Evolutionary conservation across 441 rosid genomes (phyloP).

Genomic region (Pelargonium cotyledonis): DNA sequence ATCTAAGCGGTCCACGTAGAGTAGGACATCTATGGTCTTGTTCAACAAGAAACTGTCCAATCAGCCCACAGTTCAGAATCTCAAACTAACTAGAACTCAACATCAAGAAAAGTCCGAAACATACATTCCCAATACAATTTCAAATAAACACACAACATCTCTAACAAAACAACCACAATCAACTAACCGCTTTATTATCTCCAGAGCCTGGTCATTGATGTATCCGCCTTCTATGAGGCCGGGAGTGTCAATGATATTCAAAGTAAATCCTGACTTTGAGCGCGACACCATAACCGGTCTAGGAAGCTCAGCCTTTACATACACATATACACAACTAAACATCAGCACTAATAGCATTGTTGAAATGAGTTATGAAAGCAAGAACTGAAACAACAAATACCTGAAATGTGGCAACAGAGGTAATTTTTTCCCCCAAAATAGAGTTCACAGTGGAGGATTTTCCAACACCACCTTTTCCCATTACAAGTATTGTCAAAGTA

Average conservation of each 20-base stretch:
- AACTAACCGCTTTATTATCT: constrained; percentile 38
- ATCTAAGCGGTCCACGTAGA: constrained; percentile 50
- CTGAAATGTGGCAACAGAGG: constrained; percentile 52
- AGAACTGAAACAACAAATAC: constrained; percentile 20
- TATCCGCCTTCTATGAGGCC: constrained; percentile 57
- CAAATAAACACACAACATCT: neutral
- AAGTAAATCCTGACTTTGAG: constrained; percentile 43
- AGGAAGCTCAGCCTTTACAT: constrained; percentile 37
- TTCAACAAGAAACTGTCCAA: constrained; percentile 39
- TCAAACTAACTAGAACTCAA: neutral
- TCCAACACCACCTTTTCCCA: constrained; percentile 57
- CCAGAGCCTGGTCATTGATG: constrained; percentile 47
- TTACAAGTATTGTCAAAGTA: constrained; percentile 42
- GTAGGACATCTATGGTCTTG: constrained; percentile 41
- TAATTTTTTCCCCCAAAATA: constrained; percentile 41
- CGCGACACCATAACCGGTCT: constrained; percentile 51
- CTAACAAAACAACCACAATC: neutral
- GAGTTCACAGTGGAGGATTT: constrained; percentile 54
- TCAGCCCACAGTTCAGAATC: constrained; percentile 1
- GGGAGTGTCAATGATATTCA: constrained; percentile 45
- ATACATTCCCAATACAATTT: neutral
- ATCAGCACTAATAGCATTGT: too few relatives aligned
- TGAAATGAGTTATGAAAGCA: neutral
- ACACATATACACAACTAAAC: constrained; percentile 7
- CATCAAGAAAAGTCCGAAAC: neutral